Conservation (phyloP, 2,329 filamentous ascomycete species). For the Diaporthe sp. region DNA sequence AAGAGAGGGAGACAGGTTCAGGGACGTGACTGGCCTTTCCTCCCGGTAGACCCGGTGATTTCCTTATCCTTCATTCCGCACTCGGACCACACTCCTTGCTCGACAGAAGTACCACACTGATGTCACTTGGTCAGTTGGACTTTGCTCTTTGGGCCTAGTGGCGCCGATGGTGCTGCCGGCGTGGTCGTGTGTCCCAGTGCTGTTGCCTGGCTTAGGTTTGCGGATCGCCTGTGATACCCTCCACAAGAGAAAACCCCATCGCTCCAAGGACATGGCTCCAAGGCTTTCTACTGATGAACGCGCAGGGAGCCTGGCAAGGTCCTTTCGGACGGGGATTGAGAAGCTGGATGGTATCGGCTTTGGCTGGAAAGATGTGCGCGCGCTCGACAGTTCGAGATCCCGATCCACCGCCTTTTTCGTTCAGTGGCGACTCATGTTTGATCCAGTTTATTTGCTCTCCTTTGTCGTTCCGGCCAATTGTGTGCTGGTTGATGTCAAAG, state of each 20-base stretch:
- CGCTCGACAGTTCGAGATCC: conserved; percentile 10
- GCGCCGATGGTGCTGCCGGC: background rate
- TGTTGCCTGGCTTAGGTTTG: background rate
- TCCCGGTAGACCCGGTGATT: background rate
- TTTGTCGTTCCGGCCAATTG: background rate
- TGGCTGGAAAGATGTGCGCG: background rate
- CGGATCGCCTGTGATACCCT: background rate
- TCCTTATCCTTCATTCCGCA: background rate
- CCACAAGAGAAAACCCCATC: background rate
- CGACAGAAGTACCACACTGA: background rate
- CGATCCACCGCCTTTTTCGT: conserved; percentile 6
- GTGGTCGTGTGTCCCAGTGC: background rate
- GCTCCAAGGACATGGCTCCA: background rate
- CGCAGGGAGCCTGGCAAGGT: background rate
- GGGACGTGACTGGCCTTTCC: background rate
- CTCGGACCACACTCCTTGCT: background rate
- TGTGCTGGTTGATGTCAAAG: background rate
- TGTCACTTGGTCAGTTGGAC: background rate
- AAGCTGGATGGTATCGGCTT: background rate
- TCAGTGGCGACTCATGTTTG: conserved; percentile 23
- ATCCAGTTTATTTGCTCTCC: background rate
- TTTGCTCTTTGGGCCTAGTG: conserved; percentile 6
- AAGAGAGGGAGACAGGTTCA: background rate
- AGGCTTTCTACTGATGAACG: no score
- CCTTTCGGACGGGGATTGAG: background rate